A percentile compares a stretch with the other conserved stretches of the same genome.
These are phyloP conservation scores for Cylindrotheca fusiformis DNA, from an alignment of 108 stramenopile species.

Conservation along the genomic window DNA sequence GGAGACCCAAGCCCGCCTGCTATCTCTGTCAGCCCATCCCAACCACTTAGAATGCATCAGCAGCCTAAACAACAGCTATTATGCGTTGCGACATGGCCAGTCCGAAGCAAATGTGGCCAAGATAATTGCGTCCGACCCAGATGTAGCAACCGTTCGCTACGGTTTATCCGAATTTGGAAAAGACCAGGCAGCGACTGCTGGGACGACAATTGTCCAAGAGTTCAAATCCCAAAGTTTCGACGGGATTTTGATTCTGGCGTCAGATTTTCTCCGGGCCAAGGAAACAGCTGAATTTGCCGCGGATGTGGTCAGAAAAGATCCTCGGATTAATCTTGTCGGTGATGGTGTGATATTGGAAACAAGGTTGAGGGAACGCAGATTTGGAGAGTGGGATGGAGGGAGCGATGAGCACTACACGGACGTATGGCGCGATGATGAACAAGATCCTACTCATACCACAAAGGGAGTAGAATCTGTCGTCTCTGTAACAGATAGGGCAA, in stretches of 20 bases:
- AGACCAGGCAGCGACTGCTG: conserved; percentile 68
- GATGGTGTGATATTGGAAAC: conserved; percentile 48
- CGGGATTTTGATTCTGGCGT: conserved; percentile 56
- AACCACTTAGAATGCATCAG: background rate
- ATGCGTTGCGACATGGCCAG: conserved; percentile 86
- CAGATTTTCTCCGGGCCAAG: conserved; percentile 50
- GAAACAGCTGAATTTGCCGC: conserved; percentile 69
- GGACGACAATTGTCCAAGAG: conserved; percentile 33
- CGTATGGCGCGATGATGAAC: conserved; percentile 78
- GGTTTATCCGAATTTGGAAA: conserved; percentile 67
- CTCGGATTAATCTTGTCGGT: conserved; percentile 29
- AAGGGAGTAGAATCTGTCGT: conserved; percentile 78
- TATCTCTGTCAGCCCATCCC: no score
- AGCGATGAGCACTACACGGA: conserved; percentile 62
- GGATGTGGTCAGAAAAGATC: conserved; percentile 7
- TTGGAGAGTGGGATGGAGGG: conserved; percentile 71
- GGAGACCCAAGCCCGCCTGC: no score
- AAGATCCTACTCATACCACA: conserved; percentile 56
- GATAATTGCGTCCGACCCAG: conserved; percentile 75
- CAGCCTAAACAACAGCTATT: conserved; percentile 34
- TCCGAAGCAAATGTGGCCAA: conserved; percentile 79
- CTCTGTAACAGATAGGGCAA: conserved; percentile 63
- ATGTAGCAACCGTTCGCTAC: conserved; percentile 60
- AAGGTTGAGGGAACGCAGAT: conserved; percentile 78
- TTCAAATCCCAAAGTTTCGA: conserved; percentile 12